A percentile compares a stretch with the other conserved stretches of the same genome.
These are phyloP conservation scores for Cystobasidium onofrii DNA, from an alignment of 768 basidiomycete species.

Conservation along the genomic window DNA sequence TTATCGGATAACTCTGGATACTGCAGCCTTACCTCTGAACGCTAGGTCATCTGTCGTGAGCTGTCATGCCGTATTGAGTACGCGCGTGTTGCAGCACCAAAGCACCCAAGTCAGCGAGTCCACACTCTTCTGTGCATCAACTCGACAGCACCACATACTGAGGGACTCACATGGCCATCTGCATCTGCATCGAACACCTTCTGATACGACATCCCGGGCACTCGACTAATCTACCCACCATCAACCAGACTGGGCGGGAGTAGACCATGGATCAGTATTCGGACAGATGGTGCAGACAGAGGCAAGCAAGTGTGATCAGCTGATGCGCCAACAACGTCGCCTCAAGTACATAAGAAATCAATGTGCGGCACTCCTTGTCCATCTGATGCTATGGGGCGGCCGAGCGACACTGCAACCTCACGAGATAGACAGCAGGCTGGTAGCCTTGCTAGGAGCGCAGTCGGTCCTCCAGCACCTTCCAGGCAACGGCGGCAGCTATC, in stretches of 20 bases:
- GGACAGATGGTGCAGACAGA: background rate
- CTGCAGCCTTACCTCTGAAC: slow-evolving; percentile 14
- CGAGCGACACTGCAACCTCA: no score
- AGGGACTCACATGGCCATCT: slow-evolving; percentile 1
- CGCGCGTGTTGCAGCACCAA: no score
- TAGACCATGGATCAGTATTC: background rate
- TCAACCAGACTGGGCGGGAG: background rate
- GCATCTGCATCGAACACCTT: slow-evolving; percentile 21
- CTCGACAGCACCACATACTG: background rate
- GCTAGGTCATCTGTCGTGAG: slow-evolving; percentile 18
- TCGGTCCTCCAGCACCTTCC: no score
- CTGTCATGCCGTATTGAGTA: no score
- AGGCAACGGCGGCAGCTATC: no score
- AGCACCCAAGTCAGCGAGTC: background rate
- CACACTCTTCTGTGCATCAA: background rate
- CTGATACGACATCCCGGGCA: slow-evolving; percentile 10
- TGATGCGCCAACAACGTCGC: no score
- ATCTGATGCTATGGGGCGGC: no score
- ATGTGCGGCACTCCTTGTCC: no score
- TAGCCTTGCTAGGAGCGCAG: no score
- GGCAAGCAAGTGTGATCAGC: no score
- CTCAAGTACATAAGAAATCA: no score
- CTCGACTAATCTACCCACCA: background rate
- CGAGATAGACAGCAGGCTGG: no score
- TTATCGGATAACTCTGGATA: background rate